Percentiles rank a stretch among this genome's conserved stretches.
These are phyloP conservation scores for Nakazawaea anatomiae DNA, from an alignment of 805 yeast species.

Conservation along the genomic window DNA sequence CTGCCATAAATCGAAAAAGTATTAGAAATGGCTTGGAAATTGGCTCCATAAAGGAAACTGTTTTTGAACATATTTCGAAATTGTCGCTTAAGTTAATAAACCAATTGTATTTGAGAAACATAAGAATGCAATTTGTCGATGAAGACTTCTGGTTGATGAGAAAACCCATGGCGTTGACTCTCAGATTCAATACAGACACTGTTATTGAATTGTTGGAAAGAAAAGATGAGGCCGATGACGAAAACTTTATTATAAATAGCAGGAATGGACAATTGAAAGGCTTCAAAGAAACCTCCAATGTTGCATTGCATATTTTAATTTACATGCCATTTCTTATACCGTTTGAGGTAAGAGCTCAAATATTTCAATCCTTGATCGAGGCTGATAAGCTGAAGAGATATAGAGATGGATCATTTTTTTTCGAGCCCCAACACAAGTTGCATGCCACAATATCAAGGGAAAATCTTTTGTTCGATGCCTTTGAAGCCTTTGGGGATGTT, in stretches of 20 bases:
- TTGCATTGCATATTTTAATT: slow-evolving; percentile 45
- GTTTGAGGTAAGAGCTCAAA: slow-evolving; percentile 65
- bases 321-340: slow-evolving; percentile 76
- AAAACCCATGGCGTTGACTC: not conserved
- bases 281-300: slow-evolving; percentile 12
- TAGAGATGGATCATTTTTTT: slow-evolving; percentile 11
- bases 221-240: slow-evolving; percentile 35
- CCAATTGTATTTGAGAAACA: slow-evolving; percentile 60
- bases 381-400: slow-evolving; percentile 35
- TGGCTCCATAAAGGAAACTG: slow-evolving; percentile 13
- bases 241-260: slow-evolving; percentile 16
- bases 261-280: slow-evolving; percentile 3
- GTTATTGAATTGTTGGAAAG: not conserved
- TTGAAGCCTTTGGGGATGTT: slow-evolving; percentile 42
- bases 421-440: slow-evolving; percentile 15
- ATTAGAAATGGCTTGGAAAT: not conserved
- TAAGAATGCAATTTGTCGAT: slow-evolving; percentile 50
- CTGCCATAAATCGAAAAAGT: slow-evolving; percentile 16
- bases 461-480: slow-evolving; percentile 70
- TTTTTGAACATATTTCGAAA: slow-evolving; percentile 7
- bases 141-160: slow-evolving; percentile 49
- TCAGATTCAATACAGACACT: slow-evolving; percentile 12
- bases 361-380: slow-evolving; percentile 60
- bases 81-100: slow-evolving; percentile 49
- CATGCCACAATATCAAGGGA: slow-evolving; percentile 64